Base-by-base conservation (phyloP, 768 basidiomycete genomes). In the Russula brevipes region DNA sequence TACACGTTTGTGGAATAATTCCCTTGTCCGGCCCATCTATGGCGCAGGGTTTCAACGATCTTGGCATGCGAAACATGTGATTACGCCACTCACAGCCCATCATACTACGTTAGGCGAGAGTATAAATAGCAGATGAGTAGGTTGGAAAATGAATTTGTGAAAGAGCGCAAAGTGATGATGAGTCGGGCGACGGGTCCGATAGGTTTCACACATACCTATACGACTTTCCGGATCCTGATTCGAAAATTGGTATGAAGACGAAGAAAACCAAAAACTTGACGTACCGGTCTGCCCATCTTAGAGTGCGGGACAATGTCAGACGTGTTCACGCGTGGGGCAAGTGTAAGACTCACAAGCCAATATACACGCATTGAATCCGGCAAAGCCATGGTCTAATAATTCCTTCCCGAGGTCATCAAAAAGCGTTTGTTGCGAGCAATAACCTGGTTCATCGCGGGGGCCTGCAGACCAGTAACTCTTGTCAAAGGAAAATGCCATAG, bases 401-500 rank as follows among this genome's bases (percentile, higher is more conserved):
- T 98, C 96, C 75, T 88, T 89, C 47, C 96, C 96, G 41, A 98
- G 74, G 78, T 98, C 96, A 68, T 94, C 86, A 75, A 92, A 98
- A 61, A 98, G 78, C 0, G 94, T 98, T 74, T 96, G 87, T 70
- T 99, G 96, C 4, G 89, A 92, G 68, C 94, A 95, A 72, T 98
- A 98, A 14, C 81, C 80, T 0, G 91, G 88, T 61, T 97, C 96
- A 71, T 94, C 90, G 69, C 91, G 81, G 10, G 89, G 81, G 1
- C 94, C 92, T 14, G 94, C 94, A 45, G 93, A 94, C 95, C 94
- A 96, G 75, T 98, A 98, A 59, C 89, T 91, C 81, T 95, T 96
- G 82, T 98, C 96, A 69, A 98, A 98, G 66, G 89, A 88, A 75
- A 98, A 98, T 0, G 82, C 75, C 85, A 94, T 89, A 6, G 87